Evolutionary conservation across 495 filamentous ascomycete genomes (phyloP), one percentile per base, ranked within the genome.

Genomic region (Aspergillus affinis): DNA sequence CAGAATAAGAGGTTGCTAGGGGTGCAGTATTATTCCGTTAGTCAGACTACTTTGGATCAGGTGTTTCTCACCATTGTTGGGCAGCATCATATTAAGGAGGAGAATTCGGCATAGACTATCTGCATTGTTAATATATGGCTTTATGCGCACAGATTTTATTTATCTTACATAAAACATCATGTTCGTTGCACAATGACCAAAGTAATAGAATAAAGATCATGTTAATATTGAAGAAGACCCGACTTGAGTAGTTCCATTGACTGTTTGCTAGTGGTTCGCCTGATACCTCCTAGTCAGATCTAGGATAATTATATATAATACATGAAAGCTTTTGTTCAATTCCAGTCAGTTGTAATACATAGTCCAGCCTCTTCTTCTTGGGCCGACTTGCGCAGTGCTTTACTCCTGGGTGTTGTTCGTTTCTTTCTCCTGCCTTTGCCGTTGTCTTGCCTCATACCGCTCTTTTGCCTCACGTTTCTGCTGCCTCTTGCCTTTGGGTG

Each of bases 41-140:
- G 82, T 50, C 89, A 88, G 61, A 92, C 90, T 52, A 93, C 90
- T 36, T 78, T 95, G 59, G 92, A 95, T 72, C 88, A 94, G 76
- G 90, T 95, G 0, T 96, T 96, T 73, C 74, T 96, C 75, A 84
- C 75, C 45, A 91, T 95, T 61, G 90, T 94, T 0, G 84, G 85
- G 18, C 81, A 82, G 70, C 88, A 93, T 69, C 83, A 90, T 72
- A 83, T 95, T 2, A 72, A 81, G 55, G 92, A 95, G 73, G 91
- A 93, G 75, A 88, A 89, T 57, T 60, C 60, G 20, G 23, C n/a
- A 49, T 57, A 57, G 18, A 32, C 15, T 29, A 18, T 27, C 2
- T 26, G 4, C 30, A 26, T 26, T 26, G 23, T 26, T 26, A 26
- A 26, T n/a, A n/a, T n/a, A n/a, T 26, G 23, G 4, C 23, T 26